Base-by-base conservation (phyloP, 495 filamentous ascomycete species). In the Annulohypoxylon maeteangense region DNA sequence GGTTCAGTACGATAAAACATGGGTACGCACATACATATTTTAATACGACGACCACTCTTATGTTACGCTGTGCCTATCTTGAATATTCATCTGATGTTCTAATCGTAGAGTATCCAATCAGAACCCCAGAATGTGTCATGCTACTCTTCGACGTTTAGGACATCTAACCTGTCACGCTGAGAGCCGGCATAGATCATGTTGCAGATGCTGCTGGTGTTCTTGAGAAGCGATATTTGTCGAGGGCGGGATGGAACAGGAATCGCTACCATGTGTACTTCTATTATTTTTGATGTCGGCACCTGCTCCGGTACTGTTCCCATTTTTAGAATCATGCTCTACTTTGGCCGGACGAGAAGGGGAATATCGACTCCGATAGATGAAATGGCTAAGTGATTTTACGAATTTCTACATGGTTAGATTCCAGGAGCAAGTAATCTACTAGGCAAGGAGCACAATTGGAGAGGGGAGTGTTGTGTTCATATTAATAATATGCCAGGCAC, bases 201-300 rank as follows among this genome's bases (percentile, higher is more conserved):
- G 70, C 75, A 77, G 55, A 79, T 78, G 57, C 45, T 65, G 50
- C 61, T 74, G 11, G 61, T 48, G 76, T 78, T 79, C 22, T 60
- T 60, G 34, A 78, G 74, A 10, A 79, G 74, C 8, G 70, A 73
- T n/a, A 25, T 51, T 42, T n/a, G 61, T 67, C 16, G 58, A 29
- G 10, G 23, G 18, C 1, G 67, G 57, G 54, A 47, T 32, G 27
- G 44, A 5, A 31, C 25, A 10, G 45, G 8, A n/a, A 16, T 27
- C 20, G 38, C 23, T 32, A 1, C 40, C 16, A 2, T 10, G 44
- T 8, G 8, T 47, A 8, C 2, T 47, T 20, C 44, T 22, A 47
- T 7, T 8, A 23, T 22, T 29, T 6, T 3, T 29, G 27, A 29
- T 29, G 27, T 29, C 6, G 27, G 27, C 27, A 29, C 27, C 2